Base-by-base conservation (phyloP, 176 grass and related monocot species). In the Avena insularis region DNA sequence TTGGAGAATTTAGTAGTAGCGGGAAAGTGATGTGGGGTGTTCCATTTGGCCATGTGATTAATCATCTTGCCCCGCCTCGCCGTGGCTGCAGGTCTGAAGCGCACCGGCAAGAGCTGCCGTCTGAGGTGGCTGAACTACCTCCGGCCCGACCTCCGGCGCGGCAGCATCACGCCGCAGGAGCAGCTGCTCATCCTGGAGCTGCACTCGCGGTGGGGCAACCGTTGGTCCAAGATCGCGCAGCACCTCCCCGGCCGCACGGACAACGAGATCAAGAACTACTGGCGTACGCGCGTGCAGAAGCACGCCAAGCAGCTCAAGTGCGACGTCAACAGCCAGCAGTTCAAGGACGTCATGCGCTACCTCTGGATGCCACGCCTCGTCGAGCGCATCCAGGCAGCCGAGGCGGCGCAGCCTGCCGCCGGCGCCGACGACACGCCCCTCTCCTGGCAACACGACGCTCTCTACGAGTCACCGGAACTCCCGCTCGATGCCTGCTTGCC, bases 261-360 rank as follows among this genome's bases (percentile, higher is more conserved):
- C 84, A 98, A 98, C 82, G 97, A 98, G 84, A 98, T 98, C 86
- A 98, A 98, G 90, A 98, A 98, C 85, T 98, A 98, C 88, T 98
- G 97, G 97, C 90, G 97, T 47, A 98, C 97, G 21, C 80, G 97
- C 63, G 97, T 98, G 90, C 97, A 98, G 81, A 98, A 98, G 87
- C 97, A 98, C 57, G 97, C 97, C 57, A 96, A 94, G 87, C 97
- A 98, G 77, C 97, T 98, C 76, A 93, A 91, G 84, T 98, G 97
- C 88, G 96, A 98, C 80, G 96, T 98, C 63, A 96, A 98, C 87
- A 98, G 96, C 89, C 90, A 98, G 90, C 92, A 91, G 85, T 98
- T 98, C 87, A 98, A 96, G 87, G 96, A 98, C 80, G 82, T 98
- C 29, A 92, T 98, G 93, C 90, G 89, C 69, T 91, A 98, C 93